Evolutionary conservation across 768 basidiomycete genomes (phyloP).

Genomic region (Imleria badia): DNA sequence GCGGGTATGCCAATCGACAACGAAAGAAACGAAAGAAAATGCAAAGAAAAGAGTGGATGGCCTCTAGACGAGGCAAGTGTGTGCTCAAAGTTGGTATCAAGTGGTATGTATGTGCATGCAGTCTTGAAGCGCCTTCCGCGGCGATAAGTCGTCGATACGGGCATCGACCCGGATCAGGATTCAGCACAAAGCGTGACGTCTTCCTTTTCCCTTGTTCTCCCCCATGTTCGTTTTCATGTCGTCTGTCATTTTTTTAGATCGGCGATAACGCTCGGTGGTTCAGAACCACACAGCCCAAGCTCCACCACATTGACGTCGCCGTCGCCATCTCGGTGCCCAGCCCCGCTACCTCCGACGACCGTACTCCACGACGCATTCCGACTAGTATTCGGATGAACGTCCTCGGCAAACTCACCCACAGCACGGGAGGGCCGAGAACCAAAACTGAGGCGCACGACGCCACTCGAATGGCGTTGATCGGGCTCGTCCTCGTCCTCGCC

Average conservation of each 20-base stretch:
- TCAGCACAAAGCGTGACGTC: background rate
- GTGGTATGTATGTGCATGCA: background rate
- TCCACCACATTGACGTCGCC: constrained; percentile 3
- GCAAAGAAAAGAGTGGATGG: background rate
- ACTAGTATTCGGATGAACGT: background rate
- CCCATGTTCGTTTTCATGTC: background rate
- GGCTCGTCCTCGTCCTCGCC: background rate
- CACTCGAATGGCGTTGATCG: background rate
- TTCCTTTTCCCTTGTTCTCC: background rate
- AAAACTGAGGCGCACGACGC: constrained; percentile 3
- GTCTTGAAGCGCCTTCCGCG: too few species aligned
- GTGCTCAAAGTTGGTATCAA: background rate
- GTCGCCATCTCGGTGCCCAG: background rate
- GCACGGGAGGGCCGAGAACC: constrained; percentile 1
- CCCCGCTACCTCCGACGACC: background rate
- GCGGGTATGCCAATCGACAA: constrained; percentile 1
- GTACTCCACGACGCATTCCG: constrained; percentile 12
- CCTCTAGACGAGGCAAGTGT: background rate
- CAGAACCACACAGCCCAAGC: constrained; percentile 8
- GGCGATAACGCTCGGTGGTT: constrained; percentile 3
- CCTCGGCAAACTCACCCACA: background rate
- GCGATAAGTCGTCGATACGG: background rate
- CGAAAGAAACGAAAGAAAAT: background rate
- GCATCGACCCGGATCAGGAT: background rate
- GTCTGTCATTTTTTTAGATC: background rate